phyloP scores from a whole-genome alignment of 2,329 filamentous ascomycete genomes.

The Fusarium sp. region DNA sequence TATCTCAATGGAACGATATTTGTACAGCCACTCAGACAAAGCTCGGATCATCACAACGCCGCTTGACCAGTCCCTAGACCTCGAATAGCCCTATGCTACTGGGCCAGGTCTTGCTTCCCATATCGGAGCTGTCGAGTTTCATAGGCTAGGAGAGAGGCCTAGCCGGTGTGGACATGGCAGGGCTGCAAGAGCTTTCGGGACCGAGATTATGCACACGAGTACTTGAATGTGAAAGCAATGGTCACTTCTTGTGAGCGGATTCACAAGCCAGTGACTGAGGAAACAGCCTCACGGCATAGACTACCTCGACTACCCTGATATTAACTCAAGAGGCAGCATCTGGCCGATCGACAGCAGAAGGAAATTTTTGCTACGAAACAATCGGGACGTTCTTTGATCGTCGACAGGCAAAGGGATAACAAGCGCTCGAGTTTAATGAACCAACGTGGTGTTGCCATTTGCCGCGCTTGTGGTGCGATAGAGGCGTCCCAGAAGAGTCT shows the following conservation, averaged over 20 bases:
- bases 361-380: not conserved
- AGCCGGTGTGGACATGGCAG: not conserved
- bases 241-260: constrained; percentile 6
- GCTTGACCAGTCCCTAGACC: not conserved
- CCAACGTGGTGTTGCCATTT: constrained; percentile 37
- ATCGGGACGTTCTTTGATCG: not conserved
- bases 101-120: not conserved
- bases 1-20: not conserved
- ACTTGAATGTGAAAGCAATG: not conserved
- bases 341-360: not conserved
- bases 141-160: not conserved
- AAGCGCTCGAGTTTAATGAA: constrained; percentile 16
- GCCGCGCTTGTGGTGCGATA: constrained; percentile 35
- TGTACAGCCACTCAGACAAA: constrained; percentile 7
- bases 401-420: not conserved
- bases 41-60: not conserved
- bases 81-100: constrained; percentile 2
- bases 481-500: constrained; percentile 38
- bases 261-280: not conserved
- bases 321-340: not conserved
- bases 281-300: not conserved
- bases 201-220: not conserved
- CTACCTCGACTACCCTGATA: not conserved
- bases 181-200: not conserved
- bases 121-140: not conserved